Evolutionary conservation across 306 rosid genomes (phyloP), one percentile per base, ranked within the genome.

Genomic region (Rubus parviflorus): DNA sequence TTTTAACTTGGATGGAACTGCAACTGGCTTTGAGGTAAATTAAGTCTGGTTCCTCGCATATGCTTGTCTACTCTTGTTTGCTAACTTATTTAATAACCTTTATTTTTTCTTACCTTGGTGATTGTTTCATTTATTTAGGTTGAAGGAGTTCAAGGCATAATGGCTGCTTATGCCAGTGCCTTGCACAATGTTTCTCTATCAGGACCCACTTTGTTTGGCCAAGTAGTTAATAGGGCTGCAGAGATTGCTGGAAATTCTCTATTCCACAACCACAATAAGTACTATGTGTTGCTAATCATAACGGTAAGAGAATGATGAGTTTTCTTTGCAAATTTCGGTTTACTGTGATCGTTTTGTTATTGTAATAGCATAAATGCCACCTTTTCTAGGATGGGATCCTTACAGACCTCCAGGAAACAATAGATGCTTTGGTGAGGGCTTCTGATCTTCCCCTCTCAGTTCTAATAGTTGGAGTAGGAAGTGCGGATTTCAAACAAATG

Each of bases 171-270:
- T 79, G 69, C 86, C 37, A 84, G 60, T 70, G 89, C 97, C 75
- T 73, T 92, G 48, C 86, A 37, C 72, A 88, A 58, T 48, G 90
- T 90, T 10, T 9, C 81, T 79, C 87, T 94, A 10, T 79, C 93
- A 35, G 98, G 97, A 46, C 97, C 97, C 72, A 92, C 98, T 79
- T 52, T 94, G 68, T 94, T 94, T 81, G 98, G 97, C 38, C 95
- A 81, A 74, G 92, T 94, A 65, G 82, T 92, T 62, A 87, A 88
- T 81, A 85, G 3, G 73, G 98, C 97, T 45, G 93, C 97, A 16
- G 70, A 89, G 80, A 90, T 88, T 77, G 88, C 97, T 56, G 80
- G 86, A 14, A 77, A 85, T 35, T 89, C 98, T 73, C 84, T 87
- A 22, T 75, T 81, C 38, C 47, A 72, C 56, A 54, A 53, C 74